Evolutionary conservation across 2,329 filamentous ascomycete species (phyloP).

Genomic region (Epicoccum sorghinum): DNA sequence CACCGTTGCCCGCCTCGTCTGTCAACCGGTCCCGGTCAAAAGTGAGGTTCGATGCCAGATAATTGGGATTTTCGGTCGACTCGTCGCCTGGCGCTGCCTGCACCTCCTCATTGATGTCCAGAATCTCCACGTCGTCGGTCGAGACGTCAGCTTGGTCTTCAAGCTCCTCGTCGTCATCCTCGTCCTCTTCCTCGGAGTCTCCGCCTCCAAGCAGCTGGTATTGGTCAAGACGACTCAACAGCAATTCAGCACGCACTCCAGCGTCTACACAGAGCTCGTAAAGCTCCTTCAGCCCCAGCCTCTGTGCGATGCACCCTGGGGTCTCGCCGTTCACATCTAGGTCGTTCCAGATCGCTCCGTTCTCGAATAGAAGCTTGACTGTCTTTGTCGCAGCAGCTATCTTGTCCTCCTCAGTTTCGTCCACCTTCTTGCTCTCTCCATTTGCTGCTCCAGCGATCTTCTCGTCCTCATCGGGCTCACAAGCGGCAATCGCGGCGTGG

Average conservation of each 20-base stretch:
- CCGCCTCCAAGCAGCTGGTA: conserved; percentile 75
- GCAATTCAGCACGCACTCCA: conserved; percentile 85
- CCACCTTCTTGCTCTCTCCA: conserved; percentile 27
- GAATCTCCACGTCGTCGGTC: conserved; percentile 24
- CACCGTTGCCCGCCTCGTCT: conserved; percentile 57
- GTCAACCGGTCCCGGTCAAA: conserved; percentile 56
- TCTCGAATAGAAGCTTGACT: conserved; percentile 77
- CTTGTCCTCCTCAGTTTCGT: conserved; percentile 44
- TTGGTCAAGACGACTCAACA: conserved; percentile 80
- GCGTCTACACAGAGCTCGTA: conserved; percentile 88
- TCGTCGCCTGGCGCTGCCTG: conserved; percentile 32
- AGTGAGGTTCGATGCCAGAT: conserved; percentile 55
- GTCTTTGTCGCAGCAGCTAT: conserved; percentile 67
- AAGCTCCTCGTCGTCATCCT: conserved; percentile 53
- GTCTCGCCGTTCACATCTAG: conserved; percentile 86
- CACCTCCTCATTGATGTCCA: conserved; percentile 33
- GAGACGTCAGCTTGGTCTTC: conserved; percentile 16
- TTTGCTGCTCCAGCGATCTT: conserved; percentile 37
- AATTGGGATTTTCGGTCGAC: conserved; percentile 54
- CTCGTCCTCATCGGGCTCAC: conserved; percentile 53
- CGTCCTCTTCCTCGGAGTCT: conserved; percentile 57
- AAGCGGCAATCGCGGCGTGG: conserved; percentile 82
- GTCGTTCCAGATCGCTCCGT: conserved; percentile 97
- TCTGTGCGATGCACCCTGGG: conserved; percentile 81
- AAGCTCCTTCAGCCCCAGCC: conserved; percentile 70